Evolutionary conservation across 768 basidiomycete species (phyloP).

Genomic region (Boletus rubropictus): DNA sequence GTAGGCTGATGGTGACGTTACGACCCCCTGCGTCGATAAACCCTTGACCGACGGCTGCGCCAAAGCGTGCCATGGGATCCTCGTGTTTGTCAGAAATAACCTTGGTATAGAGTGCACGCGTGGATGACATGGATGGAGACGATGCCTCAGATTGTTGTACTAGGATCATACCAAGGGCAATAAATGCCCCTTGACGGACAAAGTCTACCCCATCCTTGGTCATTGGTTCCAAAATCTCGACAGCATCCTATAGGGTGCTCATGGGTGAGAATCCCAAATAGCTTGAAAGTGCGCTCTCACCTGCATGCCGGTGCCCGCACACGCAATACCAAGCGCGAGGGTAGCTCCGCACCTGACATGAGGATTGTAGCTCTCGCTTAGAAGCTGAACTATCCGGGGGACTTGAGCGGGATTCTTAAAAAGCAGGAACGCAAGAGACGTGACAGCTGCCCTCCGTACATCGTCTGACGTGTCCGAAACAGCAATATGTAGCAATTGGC

Average conservation of each 20-base stretch:
- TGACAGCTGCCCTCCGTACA: conserved; percentile 94
- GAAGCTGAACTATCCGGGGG: conserved; percentile 90
- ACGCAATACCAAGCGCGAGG: conserved; percentile 92
- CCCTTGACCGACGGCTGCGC: conserved; percentile 92
- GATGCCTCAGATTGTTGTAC: conserved; percentile 93
- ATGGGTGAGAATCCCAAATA: background rate
- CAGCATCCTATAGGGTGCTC: conserved; percentile 63
- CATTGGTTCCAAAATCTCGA: conserved; percentile 96
- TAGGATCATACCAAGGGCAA: conserved; percentile 93
- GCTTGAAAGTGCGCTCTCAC: conserved; percentile 35
- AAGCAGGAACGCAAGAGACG: conserved; percentile 89
- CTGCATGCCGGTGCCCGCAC: conserved; percentile 94
- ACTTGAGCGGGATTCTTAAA: conserved; percentile 97
- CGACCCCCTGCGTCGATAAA: conserved; percentile 97
- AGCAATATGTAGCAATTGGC: conserved; percentile 88
- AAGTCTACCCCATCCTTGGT: conserved; percentile 98
- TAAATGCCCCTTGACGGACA: conserved; percentile 95
- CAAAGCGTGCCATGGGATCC: conserved; percentile 97
- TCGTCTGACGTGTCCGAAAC: conserved; percentile 98
- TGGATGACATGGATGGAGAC: conserved; percentile 73
- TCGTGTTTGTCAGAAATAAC: conserved; percentile 96
- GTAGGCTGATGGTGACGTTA: conserved; percentile 90
- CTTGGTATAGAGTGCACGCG: conserved; percentile 81
- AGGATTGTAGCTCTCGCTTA: conserved; percentile 98
- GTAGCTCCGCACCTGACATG: conserved; percentile 97